These are phyloP conservation scores for Amanita thiersii DNA, from an alignment of 768 basidiomycete genomes.

Conservation along the genomic window DNA sequence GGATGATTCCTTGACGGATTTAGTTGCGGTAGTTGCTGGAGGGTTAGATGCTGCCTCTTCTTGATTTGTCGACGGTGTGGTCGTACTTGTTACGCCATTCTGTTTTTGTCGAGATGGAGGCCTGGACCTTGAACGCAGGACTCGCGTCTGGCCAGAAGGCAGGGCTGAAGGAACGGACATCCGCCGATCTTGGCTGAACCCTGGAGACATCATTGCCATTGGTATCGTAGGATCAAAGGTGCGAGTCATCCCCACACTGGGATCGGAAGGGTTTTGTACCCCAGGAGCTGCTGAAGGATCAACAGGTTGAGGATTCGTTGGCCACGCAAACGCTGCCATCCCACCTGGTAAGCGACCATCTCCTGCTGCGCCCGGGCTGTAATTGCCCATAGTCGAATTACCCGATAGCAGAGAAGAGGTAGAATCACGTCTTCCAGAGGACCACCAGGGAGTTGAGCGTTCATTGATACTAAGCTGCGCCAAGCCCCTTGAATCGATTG, in stretches of 20 bases:
- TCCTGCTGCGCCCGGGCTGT: constrained; percentile 33
- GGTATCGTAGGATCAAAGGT: constrained; percentile 41
- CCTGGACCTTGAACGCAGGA: constrained; percentile 59
- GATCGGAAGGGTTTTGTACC: constrained; percentile 37
- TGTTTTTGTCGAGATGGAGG: constrained; percentile 59
- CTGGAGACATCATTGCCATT: constrained; percentile 47
- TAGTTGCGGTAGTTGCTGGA: constrained; percentile 26
- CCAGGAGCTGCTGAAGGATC: constrained; percentile 26
- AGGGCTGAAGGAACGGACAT: constrained; percentile 49
- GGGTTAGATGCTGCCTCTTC: constrained; percentile 36
- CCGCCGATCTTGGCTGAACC: constrained; percentile 58
- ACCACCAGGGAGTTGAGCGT: constrained; percentile 51
- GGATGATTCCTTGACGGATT: constrained; percentile 36
- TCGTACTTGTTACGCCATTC: constrained; percentile 31
- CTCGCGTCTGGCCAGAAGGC: constrained; percentile 28
- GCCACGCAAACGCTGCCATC: constrained; percentile 70
- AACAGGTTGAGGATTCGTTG: constrained; percentile 32
- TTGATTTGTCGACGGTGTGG: constrained; percentile 30
- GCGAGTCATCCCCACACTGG: constrained; percentile 32
- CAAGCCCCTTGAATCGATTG: constrained; percentile 70
- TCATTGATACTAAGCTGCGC: constrained; percentile 72
- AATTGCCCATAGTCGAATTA: constrained; percentile 40
- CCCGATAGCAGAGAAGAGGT: constrained; percentile 63
- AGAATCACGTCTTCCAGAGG: constrained; percentile 66
- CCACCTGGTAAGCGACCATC: constrained; percentile 54